Percentiles rank a stretch among this genome's conserved stretches.
phyloP scores from a whole-genome alignment of 225 moss, liverwort and hornwort genomes.

The Ulota crispa region DNA sequence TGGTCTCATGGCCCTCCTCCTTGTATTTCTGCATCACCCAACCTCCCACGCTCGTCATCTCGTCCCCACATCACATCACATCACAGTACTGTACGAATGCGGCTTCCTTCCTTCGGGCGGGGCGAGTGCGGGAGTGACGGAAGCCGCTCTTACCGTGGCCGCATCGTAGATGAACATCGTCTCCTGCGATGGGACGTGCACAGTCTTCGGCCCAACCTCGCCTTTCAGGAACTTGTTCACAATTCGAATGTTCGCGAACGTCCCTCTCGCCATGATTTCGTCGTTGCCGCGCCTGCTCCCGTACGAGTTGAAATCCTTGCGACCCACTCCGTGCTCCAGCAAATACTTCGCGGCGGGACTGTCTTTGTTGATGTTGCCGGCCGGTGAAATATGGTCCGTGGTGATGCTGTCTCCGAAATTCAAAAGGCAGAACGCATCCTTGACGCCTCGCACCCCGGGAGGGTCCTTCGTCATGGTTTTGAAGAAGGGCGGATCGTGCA shows the following conservation, averaged over 20 bases:
- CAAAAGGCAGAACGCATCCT: conserved; percentile 84
- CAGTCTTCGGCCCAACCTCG: conserved; percentile 89
- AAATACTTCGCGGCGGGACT: conserved; percentile 87
- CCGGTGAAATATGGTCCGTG: conserved; percentile 97
- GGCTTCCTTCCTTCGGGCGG: not conserved
- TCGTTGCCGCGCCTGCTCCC: conserved; percentile 98
- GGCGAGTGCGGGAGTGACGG: not conserved
- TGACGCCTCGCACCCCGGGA: conserved; percentile 73
- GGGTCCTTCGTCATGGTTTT: conserved; percentile 78
- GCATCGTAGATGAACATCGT: conserved; percentile 83
- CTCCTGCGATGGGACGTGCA: conserved; percentile 76
- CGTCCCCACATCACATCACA: not conserved
- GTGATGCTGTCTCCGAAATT: conserved; percentile 96
- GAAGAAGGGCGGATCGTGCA: conserved; percentile 92
- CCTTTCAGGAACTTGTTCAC: conserved; percentile 90
- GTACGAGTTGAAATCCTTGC: conserved; percentile 94
- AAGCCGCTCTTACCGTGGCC: conserved; percentile 57
- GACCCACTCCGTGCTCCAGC: conserved; percentile 61
- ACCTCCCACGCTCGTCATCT: conserved; percentile 20
- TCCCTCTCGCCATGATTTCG: conserved; percentile 89
- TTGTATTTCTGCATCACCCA: conserved; percentile 68
- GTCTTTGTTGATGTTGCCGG: conserved; percentile 90
- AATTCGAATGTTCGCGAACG: conserved; percentile 93
- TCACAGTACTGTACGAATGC: not conserved
- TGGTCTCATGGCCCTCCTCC: conserved; percentile 69